Evolutionary conservation across 768 basidiomycete genomes (phyloP).

Genomic region (Lyophyllum decastes): DNA sequence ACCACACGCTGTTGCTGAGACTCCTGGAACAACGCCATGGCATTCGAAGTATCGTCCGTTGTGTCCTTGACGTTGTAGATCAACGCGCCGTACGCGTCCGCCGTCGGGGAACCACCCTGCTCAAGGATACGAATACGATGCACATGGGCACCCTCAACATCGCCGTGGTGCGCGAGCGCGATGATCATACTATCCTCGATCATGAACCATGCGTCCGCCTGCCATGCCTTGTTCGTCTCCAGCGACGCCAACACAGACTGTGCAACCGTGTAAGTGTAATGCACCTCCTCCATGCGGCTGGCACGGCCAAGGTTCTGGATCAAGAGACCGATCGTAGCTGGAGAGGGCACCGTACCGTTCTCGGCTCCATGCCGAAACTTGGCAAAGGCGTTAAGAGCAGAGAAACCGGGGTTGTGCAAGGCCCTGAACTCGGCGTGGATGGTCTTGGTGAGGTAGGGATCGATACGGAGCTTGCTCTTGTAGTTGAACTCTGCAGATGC

Average conservation of each 20-base stretch:
- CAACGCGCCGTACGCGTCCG: constrained; percentile 91
- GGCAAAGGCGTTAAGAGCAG: constrained; percentile 44
- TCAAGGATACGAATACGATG: constrained; percentile 80
- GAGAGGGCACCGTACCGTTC: constrained; percentile 49
- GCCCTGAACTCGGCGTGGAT: constrained; percentile 3
- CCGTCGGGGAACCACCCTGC: constrained; percentile 74
- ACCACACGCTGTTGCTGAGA: constrained; percentile 64
- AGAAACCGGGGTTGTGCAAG: constrained; percentile 13
- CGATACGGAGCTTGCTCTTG: constrained; percentile 6
- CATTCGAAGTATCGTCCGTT: constrained; percentile 92
- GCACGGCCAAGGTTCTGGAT: constrained; percentile 70
- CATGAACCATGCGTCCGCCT: constrained; percentile 65
- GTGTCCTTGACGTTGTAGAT: constrained; percentile 89
- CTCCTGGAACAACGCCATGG: constrained; percentile 83
- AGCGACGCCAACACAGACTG: constrained; percentile 58
- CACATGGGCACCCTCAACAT: constrained; percentile 76
- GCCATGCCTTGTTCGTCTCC: constrained; percentile 44
- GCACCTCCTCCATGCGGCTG: constrained; percentile 60
- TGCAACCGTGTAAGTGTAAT: constrained; percentile 65
- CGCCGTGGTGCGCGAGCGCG: constrained; percentile 79
- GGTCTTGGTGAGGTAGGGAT: constrained; percentile 6
- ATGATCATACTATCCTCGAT: constrained; percentile 92
- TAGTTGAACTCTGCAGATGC: background rate
- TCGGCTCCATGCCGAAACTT: constrained; percentile 48
- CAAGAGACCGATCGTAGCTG: constrained; percentile 56